Evolutionary conservation across 1,284 basidiomycete genomes (phyloP).

Genomic region (Cryptococcus depauperatus): DNA sequence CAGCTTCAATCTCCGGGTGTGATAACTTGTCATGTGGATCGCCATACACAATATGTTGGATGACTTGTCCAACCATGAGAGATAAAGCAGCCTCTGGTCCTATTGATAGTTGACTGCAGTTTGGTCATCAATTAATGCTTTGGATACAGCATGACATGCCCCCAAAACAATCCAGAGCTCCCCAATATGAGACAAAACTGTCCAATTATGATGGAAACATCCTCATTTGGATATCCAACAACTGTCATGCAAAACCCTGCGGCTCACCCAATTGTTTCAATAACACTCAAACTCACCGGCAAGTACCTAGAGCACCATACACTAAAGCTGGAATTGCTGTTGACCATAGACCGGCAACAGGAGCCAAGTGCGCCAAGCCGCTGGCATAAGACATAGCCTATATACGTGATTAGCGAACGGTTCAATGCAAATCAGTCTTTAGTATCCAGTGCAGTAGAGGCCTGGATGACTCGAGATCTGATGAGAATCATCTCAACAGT

Average conservation of each 20-base stretch:
- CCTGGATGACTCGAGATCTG: too few relatives aligned
- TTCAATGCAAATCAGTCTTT: too few relatives aligned
- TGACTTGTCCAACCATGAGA: slow-evolving; percentile 78
- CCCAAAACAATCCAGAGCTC: too few relatives aligned
- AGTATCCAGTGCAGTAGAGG: too few relatives aligned
- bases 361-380: slow-evolving; percentile 69
- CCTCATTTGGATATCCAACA: too few relatives aligned
- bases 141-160: too few relatives aligned
- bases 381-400: slow-evolving; percentile 77
- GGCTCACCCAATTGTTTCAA: too few relatives aligned
- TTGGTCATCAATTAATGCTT: neutral
- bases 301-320: slow-evolving; percentile 78
- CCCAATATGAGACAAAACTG: too few relatives aligned
- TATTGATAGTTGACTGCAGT: slow-evolving; percentile 49
- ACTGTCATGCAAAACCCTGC: too few relatives aligned
- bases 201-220: too few relatives aligned
- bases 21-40: slow-evolving; percentile 53
- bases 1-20: slow-evolving; percentile 49
- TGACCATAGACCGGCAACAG: slow-evolving; percentile 76
- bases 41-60: slow-evolving; percentile 60
- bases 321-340: slow-evolving; percentile 70
- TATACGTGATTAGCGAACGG: too few relatives aligned
- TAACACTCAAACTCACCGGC: slow-evolving; percentile 47
- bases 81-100: slow-evolving; percentile 85
- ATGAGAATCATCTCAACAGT: too few relatives aligned